phyloP scores from a whole-genome alignment of 2,329 filamentous ascomycete genomes.

The Fusarium dimerum region DNA sequence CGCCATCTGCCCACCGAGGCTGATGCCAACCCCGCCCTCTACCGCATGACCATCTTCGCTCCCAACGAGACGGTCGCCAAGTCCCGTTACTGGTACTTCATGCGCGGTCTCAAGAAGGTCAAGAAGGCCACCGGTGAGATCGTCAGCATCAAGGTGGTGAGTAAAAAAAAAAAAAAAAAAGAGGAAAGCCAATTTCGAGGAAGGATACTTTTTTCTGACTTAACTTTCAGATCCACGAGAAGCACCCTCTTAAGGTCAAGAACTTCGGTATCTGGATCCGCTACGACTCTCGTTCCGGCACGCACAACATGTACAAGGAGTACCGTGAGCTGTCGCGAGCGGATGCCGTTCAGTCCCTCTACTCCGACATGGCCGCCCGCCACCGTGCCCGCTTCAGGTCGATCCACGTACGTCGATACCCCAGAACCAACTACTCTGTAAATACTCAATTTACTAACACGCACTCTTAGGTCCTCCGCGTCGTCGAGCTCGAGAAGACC shows the following conservation, averaged over 20 bases:
- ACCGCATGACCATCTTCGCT: constrained; percentile 99
- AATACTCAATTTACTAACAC: constrained; percentile 3
- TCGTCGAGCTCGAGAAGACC: constrained; percentile 93
- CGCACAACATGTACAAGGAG: constrained; percentile 99
- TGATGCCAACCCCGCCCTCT: constrained; percentile 96
- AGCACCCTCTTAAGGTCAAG: constrained; percentile 99
- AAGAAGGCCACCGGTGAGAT: constrained; percentile 99
- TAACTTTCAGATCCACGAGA: constrained; percentile 83
- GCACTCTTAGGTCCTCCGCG: constrained; percentile 80
- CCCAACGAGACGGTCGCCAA: constrained; percentile 98
- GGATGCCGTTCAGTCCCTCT: constrained; percentile 93
- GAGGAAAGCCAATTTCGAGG: neutral
- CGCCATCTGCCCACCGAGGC: constrained; percentile 97
- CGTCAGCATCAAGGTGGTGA: constrained; percentile 92
- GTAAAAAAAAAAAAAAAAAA: constrained; percentile 36
- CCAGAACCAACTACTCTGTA: constrained; percentile 4
- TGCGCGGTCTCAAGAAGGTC: constrained; percentile 98
- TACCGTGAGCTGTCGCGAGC: constrained; percentile 98
- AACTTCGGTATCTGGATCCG: constrained; percentile 99
- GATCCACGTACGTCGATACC: constrained; percentile 78
- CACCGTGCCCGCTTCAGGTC: constrained; percentile 96
- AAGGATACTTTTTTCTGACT: constrained; percentile 1
- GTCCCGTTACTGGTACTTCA: constrained; percentile 99
- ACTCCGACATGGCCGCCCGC: constrained; percentile 99
- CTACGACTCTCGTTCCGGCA: constrained; percentile 99